phyloP scores from a whole-genome alignment of 2,329 filamentous ascomycete genomes.

The Cyanodermella asteris region DNA sequence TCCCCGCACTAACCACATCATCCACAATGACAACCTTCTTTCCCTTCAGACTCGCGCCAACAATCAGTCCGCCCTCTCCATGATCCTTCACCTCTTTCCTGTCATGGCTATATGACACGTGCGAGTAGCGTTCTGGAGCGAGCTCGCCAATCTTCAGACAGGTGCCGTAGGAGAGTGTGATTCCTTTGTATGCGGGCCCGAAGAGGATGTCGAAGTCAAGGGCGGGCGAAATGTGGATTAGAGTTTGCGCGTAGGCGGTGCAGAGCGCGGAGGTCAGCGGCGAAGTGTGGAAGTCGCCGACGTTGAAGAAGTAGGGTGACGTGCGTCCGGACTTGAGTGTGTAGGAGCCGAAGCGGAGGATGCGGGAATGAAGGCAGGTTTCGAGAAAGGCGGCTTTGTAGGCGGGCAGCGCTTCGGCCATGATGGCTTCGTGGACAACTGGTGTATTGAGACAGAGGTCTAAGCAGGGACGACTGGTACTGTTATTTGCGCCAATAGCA shows the following conservation, averaged over 20 bases:
- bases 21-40: constrained; percentile 80
- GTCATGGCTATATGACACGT: constrained; percentile 72
- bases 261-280: constrained; percentile 50
- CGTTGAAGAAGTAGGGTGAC: constrained; percentile 97
- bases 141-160: constrained; percentile 53
- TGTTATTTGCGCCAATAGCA: no score
- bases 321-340: constrained; percentile 76
- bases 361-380: constrained; percentile 43
- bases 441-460: no score
- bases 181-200: constrained; percentile 90
- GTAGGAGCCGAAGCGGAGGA: constrained; percentile 65
- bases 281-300: constrained; percentile 77
- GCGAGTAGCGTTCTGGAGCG: constrained; percentile 41
- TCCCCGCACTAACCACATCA: constrained; percentile 91
- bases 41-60: constrained; percentile 65
- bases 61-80: constrained; percentile 82
- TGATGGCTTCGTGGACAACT: no score
- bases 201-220: constrained; percentile 68
- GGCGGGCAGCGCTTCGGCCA: constrained; percentile 27
- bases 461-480: no score
- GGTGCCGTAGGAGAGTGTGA: constrained; percentile 64
- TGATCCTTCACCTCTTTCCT: constrained; percentile 93
- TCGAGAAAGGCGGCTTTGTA: constrained; percentile 56
- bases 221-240: constrained; percentile 27
- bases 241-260: constrained; percentile 54